Percentiles rank a stretch among this genome's conserved stretches.
These are phyloP conservation scores for Puccinellia tenuiflora DNA, from an alignment of 176 grass and related monocot genomes.

Conservation along the genomic window DNA sequence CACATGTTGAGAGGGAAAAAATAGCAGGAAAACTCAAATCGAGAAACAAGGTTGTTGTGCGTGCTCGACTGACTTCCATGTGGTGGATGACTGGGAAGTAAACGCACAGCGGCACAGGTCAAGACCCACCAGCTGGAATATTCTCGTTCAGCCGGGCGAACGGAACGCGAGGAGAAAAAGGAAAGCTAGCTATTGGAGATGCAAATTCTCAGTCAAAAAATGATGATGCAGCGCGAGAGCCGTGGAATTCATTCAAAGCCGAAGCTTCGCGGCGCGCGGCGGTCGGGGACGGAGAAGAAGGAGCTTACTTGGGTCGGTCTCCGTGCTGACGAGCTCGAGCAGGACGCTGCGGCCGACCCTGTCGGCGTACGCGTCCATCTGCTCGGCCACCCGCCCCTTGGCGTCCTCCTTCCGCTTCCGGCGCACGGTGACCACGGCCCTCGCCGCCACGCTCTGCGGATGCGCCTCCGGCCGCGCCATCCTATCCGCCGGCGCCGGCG, in stretches of 20 bases:
- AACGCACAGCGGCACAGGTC: neutral
- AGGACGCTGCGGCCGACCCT: conserved; percentile 48
- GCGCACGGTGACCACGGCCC: conserved; percentile 77
- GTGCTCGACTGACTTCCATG: conserved; percentile 31
- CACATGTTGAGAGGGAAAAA: neutral
- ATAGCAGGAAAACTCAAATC: conserved; percentile 9
- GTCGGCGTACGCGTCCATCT: conserved; percentile 68
- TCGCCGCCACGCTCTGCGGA: conserved; percentile 46
- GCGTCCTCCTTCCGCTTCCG: conserved; percentile 58
- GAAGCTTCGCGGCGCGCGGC: neutral
- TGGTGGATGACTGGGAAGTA: conserved; percentile 9
- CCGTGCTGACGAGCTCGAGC: conserved; percentile 78
- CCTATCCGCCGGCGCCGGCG: conserved; percentile 39
- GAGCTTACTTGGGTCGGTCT: conserved; percentile 66
- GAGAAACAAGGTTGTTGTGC: neutral
- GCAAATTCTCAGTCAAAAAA: neutral
- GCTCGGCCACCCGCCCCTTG: conserved; percentile 39
- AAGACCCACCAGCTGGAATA: conserved; percentile 44
- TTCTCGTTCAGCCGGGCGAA: conserved; percentile 12
- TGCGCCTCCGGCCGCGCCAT: conserved; percentile 32
- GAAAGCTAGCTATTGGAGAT: neutral
- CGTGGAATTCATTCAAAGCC: conserved; percentile 27
- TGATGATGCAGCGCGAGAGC: neutral
- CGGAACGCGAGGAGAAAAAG: neutral
- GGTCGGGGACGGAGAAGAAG: neutral